These are phyloP conservation scores for Pseudocohnilembus persalinus DNA, from an alignment of 169 alveolate species.

Conservation along the genomic window DNA sequence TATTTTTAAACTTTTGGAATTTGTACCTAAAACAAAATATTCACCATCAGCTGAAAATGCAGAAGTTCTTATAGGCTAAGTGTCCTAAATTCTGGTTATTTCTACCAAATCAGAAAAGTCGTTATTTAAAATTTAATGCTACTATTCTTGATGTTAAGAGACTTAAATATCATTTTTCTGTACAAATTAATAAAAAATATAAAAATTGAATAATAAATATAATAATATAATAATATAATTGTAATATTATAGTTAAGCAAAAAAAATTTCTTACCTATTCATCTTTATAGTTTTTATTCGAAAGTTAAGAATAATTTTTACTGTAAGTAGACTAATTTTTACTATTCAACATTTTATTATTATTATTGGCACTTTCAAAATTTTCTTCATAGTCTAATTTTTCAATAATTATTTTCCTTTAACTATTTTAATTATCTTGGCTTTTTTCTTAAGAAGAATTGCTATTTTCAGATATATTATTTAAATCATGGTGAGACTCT, in stretches of 20 bases:
- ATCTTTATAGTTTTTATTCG: too few relatives aligned
- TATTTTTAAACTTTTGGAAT: slow-evolving; percentile 76
- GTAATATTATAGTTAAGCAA: too few relatives aligned
- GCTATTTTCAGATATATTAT: neutral
- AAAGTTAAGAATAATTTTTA: too few relatives aligned
- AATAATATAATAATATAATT: too few relatives aligned
- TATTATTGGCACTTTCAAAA: neutral
- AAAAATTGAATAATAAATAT: too few relatives aligned
- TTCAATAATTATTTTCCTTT: neutral
- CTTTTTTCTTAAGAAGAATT: neutral
- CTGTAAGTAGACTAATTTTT: too few relatives aligned
- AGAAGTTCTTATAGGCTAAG: slow-evolving; percentile 82
- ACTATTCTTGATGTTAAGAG: neutral
- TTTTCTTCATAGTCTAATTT: neutral
- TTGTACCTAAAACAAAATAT: slow-evolving; percentile 84
- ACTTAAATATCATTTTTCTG: too few relatives aligned
- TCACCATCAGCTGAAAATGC: slow-evolving; percentile 80
- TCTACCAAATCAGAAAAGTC: slow-evolving; percentile 1
- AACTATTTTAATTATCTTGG: neutral
- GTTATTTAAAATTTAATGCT: neutral
- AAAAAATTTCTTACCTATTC: too few relatives aligned
- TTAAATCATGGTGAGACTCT: neutral
- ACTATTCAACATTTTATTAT: too few relatives aligned
- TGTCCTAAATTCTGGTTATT: slow-evolving; percentile 60
- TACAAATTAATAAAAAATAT: too few relatives aligned